Evolutionary conservation across 208 protist genomes (phyloP).

Genomic region (Leishmania amazonensis): DNA sequence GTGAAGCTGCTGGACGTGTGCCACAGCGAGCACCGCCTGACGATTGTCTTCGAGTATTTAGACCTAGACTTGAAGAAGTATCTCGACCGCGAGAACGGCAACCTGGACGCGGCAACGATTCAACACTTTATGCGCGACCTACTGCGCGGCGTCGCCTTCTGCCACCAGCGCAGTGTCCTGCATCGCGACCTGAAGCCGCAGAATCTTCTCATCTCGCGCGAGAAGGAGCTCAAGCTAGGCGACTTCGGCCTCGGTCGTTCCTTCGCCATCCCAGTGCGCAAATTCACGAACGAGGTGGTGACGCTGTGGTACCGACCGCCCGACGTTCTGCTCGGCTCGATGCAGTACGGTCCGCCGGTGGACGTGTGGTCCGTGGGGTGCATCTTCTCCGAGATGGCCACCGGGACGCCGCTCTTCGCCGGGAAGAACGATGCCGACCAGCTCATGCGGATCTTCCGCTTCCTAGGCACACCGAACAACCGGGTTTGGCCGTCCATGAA

Average conservation of each 20-base stretch:
- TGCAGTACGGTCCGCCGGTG: conserved; percentile 86
- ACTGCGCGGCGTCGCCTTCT: conserved; percentile 75
- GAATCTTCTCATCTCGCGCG: conserved; percentile 86
- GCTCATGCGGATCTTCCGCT: conserved; percentile 95
- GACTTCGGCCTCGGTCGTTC: conserved; percentile 90
- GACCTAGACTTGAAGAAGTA: conserved; percentile 97
- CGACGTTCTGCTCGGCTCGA: conserved; percentile 91
- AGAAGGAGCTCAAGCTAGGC: conserved; percentile 83
- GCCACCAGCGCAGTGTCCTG: conserved; percentile 82
- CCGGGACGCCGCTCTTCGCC: conserved; percentile 94
- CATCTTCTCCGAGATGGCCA: conserved; percentile 95
- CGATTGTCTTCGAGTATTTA: conserved; percentile 97
- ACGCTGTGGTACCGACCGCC: conserved; percentile 96
- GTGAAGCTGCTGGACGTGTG: conserved; percentile 96
- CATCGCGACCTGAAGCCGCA: conserved; percentile 92
- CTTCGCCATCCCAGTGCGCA: conserved; percentile 87
- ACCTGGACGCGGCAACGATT: conserved; percentile 65
- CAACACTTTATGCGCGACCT: conserved; percentile 82
- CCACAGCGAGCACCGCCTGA: conserved; percentile 94
- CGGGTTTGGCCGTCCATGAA: conserved; percentile 92
- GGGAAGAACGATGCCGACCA: conserved; percentile 96
- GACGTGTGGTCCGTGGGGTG: conserved; percentile 95
- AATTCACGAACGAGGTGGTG: conserved; percentile 91
- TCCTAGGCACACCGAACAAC: conserved; percentile 94
- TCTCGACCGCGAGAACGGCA: conserved; percentile 81